Conservation (phyloP, 352 stramenopile genomes). For the Globisporangium nunn region DNA sequence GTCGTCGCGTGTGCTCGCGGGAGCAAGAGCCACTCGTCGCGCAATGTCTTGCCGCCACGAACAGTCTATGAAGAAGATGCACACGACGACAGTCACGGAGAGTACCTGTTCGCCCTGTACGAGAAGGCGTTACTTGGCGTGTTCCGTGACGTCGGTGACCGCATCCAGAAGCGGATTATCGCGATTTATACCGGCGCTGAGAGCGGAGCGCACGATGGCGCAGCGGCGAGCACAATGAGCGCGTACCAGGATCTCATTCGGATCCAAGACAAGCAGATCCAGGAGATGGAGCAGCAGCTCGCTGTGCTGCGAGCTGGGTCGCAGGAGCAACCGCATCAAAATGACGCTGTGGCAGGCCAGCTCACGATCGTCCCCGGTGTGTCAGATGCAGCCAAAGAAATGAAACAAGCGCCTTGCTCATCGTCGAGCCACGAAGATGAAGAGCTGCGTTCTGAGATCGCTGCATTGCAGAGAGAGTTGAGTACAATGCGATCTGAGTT, state of each 20-base stretch:
- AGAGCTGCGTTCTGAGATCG: constrained; percentile 1
- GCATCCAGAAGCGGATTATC: constrained; percentile 60
- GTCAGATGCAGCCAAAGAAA: constrained; percentile 18
- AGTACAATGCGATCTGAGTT: constrained; percentile 6
- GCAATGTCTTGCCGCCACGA: constrained; percentile 28
- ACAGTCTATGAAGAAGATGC: constrained; percentile 21
- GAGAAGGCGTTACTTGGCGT: constrained; percentile 48
- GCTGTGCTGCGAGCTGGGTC: background rate
- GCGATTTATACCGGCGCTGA: constrained; percentile 47
- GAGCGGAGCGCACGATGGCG: constrained; percentile 9
- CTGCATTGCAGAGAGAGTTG: constrained; percentile 12
- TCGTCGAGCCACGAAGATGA: background rate
- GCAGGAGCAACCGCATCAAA: background rate
- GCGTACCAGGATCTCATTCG: constrained; percentile 79
- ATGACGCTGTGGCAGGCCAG: background rate
- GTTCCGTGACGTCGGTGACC: constrained; percentile 41
- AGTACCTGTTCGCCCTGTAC: constrained; percentile 63
- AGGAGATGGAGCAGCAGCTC: constrained; percentile 35
- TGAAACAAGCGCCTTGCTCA: constrained; percentile 13
- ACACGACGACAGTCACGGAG: constrained; percentile 7
- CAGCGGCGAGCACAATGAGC: constrained; percentile 17
- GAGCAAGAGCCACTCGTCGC: constrained; percentile 32
- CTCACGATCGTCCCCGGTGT: constrained; percentile 7
- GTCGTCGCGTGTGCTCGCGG: constrained; percentile 35
- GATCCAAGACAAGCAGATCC: constrained; percentile 71